phyloP scores from a whole-genome alignment of 257 asterid species.

The Solanum neorickii region DNA sequence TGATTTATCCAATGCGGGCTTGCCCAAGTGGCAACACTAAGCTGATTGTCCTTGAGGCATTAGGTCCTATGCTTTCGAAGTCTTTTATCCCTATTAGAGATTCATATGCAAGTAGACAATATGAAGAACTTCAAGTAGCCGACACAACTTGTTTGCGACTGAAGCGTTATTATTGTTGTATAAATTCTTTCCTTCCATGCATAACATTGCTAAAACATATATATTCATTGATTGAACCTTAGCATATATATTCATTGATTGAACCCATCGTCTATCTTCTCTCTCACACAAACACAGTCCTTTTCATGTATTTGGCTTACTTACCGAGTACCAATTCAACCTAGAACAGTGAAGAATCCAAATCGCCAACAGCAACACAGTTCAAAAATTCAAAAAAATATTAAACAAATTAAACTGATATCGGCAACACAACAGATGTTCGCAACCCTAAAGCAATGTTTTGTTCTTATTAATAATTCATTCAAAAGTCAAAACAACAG shows the following conservation, averaged over 20 bases:
- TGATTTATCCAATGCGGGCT: neutral
- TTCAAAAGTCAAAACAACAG: neutral
- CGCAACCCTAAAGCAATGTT: neutral
- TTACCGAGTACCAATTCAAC: neutral
- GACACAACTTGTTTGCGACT: neutral
- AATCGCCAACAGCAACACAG: neutral
- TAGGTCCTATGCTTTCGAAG: neutral
- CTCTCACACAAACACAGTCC: neutral
- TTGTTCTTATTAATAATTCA: neutral
- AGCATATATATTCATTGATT: neutral
- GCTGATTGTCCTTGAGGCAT: neutral
- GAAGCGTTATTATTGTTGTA: neutral
- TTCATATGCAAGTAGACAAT: neutral
- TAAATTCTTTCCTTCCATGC: neutral
- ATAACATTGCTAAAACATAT: neutral
- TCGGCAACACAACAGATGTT: neutral
- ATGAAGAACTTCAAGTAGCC: neutral
- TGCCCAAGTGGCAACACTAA: neutral
- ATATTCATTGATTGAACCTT: neutral
- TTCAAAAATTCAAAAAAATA: neutral
- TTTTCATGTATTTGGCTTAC: neutral
- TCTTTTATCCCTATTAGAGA: neutral
- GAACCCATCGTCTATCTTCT: neutral
- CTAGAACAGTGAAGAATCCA: neutral
- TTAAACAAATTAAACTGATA: neutral